Conservation (phyloP, 148 eudicot genomes). For the Fagopyrum esculentum region DNA sequence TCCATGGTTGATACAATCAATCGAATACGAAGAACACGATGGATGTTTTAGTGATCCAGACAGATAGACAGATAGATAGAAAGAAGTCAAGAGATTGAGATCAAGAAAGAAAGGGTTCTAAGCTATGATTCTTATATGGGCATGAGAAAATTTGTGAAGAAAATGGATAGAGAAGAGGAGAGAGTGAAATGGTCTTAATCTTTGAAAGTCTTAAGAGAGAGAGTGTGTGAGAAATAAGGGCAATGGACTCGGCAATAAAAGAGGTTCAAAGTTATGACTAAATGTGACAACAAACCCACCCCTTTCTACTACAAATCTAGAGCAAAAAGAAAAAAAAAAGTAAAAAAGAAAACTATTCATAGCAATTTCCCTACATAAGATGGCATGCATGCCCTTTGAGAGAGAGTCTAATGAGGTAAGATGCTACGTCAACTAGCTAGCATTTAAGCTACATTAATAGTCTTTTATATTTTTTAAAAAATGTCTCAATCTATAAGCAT, state of each 20-base stretch:
- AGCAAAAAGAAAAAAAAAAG: neutral
- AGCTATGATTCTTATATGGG: neutral
- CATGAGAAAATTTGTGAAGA: neutral
- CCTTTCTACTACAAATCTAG: neutral
- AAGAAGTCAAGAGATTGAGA: neutral
- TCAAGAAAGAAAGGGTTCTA: neutral
- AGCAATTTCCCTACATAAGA: neutral
- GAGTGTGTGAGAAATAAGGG: neutral
- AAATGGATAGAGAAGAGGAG: conserved; percentile 8
- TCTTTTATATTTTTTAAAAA: neutral
- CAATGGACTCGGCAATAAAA: conserved; percentile 11
- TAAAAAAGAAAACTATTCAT: neutral
- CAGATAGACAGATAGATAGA: neutral
- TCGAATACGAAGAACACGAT: neutral
- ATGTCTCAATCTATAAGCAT: no score
- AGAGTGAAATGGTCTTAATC: conserved; percentile 10
- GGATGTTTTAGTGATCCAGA: neutral
- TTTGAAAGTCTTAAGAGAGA: conserved; percentile 14
- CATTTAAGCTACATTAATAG: neutral
- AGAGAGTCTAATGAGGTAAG: conserved; percentile 5
- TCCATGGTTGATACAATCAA: neutral
- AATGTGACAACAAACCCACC: conserved; percentile 6
- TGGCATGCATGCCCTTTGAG: conserved; percentile 10
- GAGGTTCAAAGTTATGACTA: conserved; percentile 9
- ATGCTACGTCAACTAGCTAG: neutral